Evolutionary conservation across 768 basidiomycete species (phyloP).

Genomic region (Naganishia friedmannii): DNA sequence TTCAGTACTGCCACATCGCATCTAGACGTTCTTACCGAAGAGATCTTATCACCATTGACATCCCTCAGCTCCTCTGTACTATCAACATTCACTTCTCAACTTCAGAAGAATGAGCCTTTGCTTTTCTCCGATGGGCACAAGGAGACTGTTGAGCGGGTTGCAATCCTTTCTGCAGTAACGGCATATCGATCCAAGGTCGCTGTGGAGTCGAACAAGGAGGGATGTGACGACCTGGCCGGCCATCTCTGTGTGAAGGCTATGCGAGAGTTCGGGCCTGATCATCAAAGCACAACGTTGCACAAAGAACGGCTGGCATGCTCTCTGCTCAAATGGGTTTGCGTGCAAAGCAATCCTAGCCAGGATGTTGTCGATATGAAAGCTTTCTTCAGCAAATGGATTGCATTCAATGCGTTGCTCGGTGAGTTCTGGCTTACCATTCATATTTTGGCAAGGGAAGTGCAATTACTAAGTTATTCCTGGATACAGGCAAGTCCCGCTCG

Average conservation of each 20-base stretch:
- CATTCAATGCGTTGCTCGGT: conserved; percentile 8
- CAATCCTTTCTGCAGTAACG: background rate
- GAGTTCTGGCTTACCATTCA: background rate
- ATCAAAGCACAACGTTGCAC: background rate
- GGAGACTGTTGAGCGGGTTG: conserved; percentile 2
- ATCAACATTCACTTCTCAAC: background rate
- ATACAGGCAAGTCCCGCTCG: background rate
- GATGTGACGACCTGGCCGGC: background rate
- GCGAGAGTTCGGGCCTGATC: background rate
- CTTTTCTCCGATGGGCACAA: background rate
- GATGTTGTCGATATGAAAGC: conserved; percentile 5
- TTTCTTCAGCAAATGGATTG: conserved; percentile 1
- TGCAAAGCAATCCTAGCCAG: conserved; percentile 7
- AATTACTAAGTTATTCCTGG: background rate
- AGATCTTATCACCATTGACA: background rate
- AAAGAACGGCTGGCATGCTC: background rate
- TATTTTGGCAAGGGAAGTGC: background rate
- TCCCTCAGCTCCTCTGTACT: conserved; percentile 11
- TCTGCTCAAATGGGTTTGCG: background rate
- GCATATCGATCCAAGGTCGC: background rate
- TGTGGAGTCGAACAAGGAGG: background rate
- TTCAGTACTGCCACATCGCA: background rate
- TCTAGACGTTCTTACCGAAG: background rate
- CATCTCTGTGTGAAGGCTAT: background rate
- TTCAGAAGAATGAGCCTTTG: background rate